A percentile compares a stretch with the other conserved stretches of the same genome.
Evolutionary conservation across 129 eudicot species (phyloP).

Genomic region (Mikania micrantha): DNA sequence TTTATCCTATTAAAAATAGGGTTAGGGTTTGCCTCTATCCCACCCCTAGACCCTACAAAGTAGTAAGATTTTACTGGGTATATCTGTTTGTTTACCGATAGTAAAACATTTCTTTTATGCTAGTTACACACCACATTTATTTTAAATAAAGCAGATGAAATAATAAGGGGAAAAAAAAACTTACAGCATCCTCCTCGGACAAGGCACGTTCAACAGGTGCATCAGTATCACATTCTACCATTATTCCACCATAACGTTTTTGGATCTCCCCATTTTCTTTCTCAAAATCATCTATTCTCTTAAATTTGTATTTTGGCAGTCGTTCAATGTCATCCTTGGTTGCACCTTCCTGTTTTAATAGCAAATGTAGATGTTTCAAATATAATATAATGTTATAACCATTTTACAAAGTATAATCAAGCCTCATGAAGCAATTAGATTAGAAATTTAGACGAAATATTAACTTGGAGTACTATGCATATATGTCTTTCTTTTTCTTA

Average conservation of each 20-base stretch:
- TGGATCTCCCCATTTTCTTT: conserved; percentile 81
- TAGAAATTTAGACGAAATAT: not conserved
- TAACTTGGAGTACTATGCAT: not conserved
- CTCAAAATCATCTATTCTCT: conserved; percentile 59
- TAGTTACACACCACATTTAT: not conserved
- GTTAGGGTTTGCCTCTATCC: too few species aligned
- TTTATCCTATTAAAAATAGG: too few species aligned
- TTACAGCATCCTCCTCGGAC: conserved; percentile 83
- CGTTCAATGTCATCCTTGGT: conserved; percentile 67
- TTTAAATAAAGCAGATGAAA: not conserved
- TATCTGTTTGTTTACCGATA: too few species aligned
- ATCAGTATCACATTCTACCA: conserved; percentile 78
- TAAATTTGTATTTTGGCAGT: conserved; percentile 65
- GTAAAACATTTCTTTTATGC: not conserved
- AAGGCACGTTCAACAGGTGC: conserved; percentile 70
- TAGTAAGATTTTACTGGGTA: too few species aligned
- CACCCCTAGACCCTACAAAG: too few species aligned
- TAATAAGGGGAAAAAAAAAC: conserved; percentile 27
- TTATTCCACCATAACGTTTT: conserved; percentile 78
- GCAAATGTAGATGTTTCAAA: not conserved
- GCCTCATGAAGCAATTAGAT: not conserved
- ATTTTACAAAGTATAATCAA: conserved; percentile 3
- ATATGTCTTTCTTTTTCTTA: not conserved
- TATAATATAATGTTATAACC: not conserved
- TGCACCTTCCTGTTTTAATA: conserved; percentile 74